A percentile compares a stretch with the other conserved stretches of the same genome.
These are phyloP conservation scores for Nakataea oryzae DNA, from an alignment of 2,329 filamentous ascomycete genomes.

Conservation along the genomic window DNA sequence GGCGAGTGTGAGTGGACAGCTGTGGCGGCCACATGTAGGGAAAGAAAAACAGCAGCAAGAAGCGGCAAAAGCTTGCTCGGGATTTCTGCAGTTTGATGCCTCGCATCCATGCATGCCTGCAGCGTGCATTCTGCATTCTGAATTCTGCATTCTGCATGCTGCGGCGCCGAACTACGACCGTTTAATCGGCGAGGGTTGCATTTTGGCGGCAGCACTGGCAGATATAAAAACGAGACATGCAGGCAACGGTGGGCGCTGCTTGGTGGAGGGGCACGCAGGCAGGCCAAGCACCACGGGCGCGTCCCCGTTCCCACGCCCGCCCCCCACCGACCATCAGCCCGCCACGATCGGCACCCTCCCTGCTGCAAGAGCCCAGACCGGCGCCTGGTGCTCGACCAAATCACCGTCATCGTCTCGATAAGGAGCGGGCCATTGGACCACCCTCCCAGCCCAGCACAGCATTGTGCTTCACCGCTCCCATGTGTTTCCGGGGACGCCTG, in stretches of 20 bases:
- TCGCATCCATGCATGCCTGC: not conserved
- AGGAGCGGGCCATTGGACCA: not conserved
- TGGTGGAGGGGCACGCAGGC: not conserved
- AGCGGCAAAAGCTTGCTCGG: not conserved
- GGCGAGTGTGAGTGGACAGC: too few species aligned
- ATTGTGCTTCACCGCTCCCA: not conserved
- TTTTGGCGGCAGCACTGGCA: too few species aligned
- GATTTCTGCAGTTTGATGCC: not conserved
- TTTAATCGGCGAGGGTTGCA: not conserved
- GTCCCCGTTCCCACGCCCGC: not conserved
- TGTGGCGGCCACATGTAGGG: too few species aligned
- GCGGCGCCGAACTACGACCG: not conserved
- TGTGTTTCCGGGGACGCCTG: not conserved
- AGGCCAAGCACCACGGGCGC: not conserved
- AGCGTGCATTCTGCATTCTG: not conserved
- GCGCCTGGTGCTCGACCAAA: not conserved
- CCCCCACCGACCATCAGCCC: not conserved
- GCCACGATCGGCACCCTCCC: not conserved
- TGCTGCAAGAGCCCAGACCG: not conserved
- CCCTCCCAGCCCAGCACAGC: too few species aligned
- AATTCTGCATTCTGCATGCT: not conserved
- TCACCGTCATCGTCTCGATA: not conserved
- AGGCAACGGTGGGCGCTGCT: not conserved
- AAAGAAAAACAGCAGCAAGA: too few species aligned
- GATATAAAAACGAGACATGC: not conserved